A percentile compares a stretch with the other conserved stretches of the same genome.
phyloP scores from a whole-genome alignment of 768 basidiomycete genomes.

The Atractiella rhizophila region DNA sequence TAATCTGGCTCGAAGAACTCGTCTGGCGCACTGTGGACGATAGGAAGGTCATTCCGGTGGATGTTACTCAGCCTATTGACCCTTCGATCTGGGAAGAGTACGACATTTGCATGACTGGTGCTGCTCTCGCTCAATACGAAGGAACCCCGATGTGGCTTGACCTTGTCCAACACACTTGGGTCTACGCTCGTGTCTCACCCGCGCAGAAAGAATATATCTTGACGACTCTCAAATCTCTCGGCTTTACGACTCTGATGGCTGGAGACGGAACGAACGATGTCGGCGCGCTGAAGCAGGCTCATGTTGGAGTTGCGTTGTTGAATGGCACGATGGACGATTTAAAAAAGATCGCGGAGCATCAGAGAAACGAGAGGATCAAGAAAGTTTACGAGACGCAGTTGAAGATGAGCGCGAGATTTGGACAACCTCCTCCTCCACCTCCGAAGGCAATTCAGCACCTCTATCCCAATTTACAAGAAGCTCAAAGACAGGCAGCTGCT shows the following conservation, averaged over 20 bases:
- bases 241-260: conserved; percentile 87
- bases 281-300: conserved; percentile 90
- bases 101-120: conserved; percentile 90
- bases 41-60: conserved; percentile 56
- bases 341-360: conserved; percentile 77
- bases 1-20: conserved; percentile 32
- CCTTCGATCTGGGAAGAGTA: conserved; percentile 49
- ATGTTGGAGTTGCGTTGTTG: conserved; percentile 77
- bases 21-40: conserved; percentile 90
- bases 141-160: conserved; percentile 38
- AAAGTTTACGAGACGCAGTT: conserved; percentile 93
- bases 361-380: conserved; percentile 68
- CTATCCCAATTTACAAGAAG: conserved; percentile 70
- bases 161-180: conserved; percentile 86
- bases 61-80: conserved; percentile 57
- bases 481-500: conserved; percentile 56
- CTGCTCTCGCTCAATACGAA: conserved; percentile 70
- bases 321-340: conserved; percentile 80
- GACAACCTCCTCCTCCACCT: conserved; percentile 77
- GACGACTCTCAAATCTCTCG: conserved; percentile 61
- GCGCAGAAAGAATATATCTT: conserved; percentile 87
- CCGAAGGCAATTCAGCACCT: conserved; percentile 64
- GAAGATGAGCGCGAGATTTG: conserved; percentile 66
- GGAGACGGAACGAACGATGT: conserved; percentile 99
- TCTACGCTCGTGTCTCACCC: conserved; percentile 93